Evolutionary conservation across 441 rosid genomes (phyloP), one percentile per base, ranked within the genome.

Genomic region (Lepidium campestre): DNA sequence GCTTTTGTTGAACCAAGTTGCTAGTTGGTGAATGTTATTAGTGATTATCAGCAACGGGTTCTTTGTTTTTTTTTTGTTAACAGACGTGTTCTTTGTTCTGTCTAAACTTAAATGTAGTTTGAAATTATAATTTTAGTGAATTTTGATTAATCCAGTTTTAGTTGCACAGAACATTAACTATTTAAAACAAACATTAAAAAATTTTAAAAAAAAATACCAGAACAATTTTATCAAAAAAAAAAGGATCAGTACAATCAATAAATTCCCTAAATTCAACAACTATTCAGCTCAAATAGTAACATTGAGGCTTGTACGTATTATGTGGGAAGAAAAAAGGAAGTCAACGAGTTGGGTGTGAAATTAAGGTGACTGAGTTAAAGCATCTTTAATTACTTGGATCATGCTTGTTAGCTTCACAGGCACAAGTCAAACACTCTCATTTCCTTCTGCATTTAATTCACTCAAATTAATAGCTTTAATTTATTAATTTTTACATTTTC

Each of bases 391-490:
- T 37, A 50, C 59, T 37, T 37, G 39, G 29, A 37, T 48, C 58
- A 64, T 64, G 68, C 29, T 27, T 18, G 49, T 39, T 64, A 40
- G 48, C 29, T 37, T 37, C 59, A 64, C 50, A 12, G 20, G 69
- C 59, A 52, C 48, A 50, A 50, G 68, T 64, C 68, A 64, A 64
- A 50, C 59, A 25, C 49, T 64, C 68, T 7, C 49, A 39, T 17
- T 52, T 64, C 52, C 68, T 64, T 50, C 59, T 50, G 49, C 68
- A 50, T 64, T 64, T 11, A 64, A 50, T 50, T 50, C 39, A 45
- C 18, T 31, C 18, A 27, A 11, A 1, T 55, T 32, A 55, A 13
- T 15, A 35, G 11, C 60, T 35, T 19, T 55, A 15, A 15, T 17
- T 12, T 34, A 34, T 55, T 36, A 7, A 8, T 13, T 20, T 29